Base-by-base conservation (phyloP, 805 yeast species). In the Hermanozyma aechmeae region DNA sequence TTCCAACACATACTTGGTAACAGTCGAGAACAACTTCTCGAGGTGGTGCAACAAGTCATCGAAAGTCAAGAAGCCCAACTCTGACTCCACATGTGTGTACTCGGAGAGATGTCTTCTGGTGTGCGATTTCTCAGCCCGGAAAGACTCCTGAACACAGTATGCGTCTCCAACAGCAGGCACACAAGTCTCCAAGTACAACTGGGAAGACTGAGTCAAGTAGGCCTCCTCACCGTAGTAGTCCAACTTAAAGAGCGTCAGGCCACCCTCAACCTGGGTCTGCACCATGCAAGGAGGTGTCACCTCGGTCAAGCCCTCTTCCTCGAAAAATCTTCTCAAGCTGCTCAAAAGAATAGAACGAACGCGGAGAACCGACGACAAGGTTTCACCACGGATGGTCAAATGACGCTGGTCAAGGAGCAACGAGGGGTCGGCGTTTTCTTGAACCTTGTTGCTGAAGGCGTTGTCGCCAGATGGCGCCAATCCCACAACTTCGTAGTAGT, bases 241-340 rank as follows among this genome's bases (percentile, higher is more conserved):
- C 65, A 92, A 67, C 49, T 79, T 76, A 70, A 92, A 92, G 51
- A 92, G 68, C 12, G 98, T 92, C 23, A 96, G 82, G 31, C 99
- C 99, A 56, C 99, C 98, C 65, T 92, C 99, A 35, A 92, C 99
- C 68, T 92, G 97, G 23, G 96, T 87, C 65, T 92, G 98, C 32
- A 92, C 99, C 97, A 92, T 92, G 63, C 97, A 87, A 50, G 99
- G 99, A 26, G 98, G 96, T 23, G 97, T 92, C 35, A 93, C 96
- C 68, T 92, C 99, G 18, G 75, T 62, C 29, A 87, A 50, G 19
- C 73, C 71, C 61, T 79, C 84, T 49, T 84, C 92, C 15, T 54
- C 65, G 53, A 71, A 89, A 34, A 80, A 80, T 42, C 75, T 69
- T 64, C 99, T 77, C 44, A 92, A 58, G 23, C 92, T 61, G 29